Conservation (phyloP, 176 grass and related monocot species). For the Pontederia crassipes region DNA sequence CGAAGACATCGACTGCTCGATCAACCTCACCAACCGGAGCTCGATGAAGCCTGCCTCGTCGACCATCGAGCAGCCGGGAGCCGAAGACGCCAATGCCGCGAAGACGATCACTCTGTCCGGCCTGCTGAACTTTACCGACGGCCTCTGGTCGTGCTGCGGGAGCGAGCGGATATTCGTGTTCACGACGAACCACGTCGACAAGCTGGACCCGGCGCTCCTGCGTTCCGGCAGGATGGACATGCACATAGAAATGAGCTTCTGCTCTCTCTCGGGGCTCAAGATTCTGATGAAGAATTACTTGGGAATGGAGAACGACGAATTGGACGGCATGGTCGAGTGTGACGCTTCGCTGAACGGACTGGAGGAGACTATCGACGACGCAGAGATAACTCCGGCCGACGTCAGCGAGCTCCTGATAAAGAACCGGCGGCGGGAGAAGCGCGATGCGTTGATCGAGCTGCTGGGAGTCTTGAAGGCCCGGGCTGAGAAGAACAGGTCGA, state of each 20-base stretch:
- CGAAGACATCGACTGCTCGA: constrained; percentile 92
- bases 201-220: constrained; percentile 81
- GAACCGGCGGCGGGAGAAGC: constrained; percentile 39
- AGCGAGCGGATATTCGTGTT: constrained; percentile 87
- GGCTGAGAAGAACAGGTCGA: constrained; percentile 19
- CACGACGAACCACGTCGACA: constrained; percentile 89
- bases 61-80: neutral
- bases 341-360: constrained; percentile 14
- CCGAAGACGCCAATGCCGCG: neutral
- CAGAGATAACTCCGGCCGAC: constrained; percentile 79
- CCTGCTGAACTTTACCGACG: constrained; percentile 86
- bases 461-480: constrained; percentile 25
- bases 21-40: constrained; percentile 59
- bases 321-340: neutral
- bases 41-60: neutral
- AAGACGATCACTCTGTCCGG: constrained; percentile 58
- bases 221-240: constrained; percentile 87
- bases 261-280: constrained; percentile 52
- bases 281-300: constrained; percentile 80
- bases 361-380: constrained; percentile 33
- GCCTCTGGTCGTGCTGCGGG: constrained; percentile 86
- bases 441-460: constrained; percentile 30
- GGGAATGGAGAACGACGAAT: constrained; percentile 14
- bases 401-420: constrained; percentile 88
- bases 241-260: constrained; percentile 86